Conservation (phyloP, 1,284 basidiomycete genomes). For the Anthracocystis panici-leucophaei region DNA sequence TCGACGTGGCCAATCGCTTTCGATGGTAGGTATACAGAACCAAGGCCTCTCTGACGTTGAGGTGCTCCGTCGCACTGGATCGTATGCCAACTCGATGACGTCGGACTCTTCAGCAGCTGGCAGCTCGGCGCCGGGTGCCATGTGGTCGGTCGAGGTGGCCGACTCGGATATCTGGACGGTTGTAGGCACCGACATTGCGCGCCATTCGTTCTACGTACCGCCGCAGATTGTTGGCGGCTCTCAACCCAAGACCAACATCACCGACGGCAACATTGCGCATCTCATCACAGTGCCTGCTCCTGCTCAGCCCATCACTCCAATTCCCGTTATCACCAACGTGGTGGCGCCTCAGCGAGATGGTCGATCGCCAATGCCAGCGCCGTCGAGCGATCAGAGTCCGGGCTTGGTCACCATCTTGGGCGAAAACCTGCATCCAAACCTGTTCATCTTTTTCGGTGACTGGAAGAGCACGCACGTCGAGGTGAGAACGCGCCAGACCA, state of each 20-base stretch:
- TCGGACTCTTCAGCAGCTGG: conserved; percentile 56
- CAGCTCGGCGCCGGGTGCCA: conserved; percentile 42
- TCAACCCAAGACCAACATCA: conserved; percentile 26
- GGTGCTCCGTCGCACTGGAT: conserved; percentile 44
- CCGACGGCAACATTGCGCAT: conserved; percentile 47
- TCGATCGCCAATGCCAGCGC: conserved; percentile 33
- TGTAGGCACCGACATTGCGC: conserved; percentile 77
- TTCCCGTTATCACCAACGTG: conserved; percentile 78
- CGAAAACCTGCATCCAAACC: conserved; percentile 86
- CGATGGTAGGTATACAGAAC: conserved; percentile 56
- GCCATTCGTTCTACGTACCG: conserved; percentile 70
- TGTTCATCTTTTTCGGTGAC: conserved; percentile 87
- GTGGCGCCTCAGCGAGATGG: conserved; percentile 77
- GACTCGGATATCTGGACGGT: conserved; percentile 90
- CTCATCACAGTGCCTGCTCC: conserved; percentile 65
- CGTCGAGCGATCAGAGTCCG: conserved; percentile 64
- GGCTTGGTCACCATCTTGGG: conserved; percentile 88
- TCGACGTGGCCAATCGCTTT: conserved; percentile 59
- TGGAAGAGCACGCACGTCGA: conserved; percentile 88
- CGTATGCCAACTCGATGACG: conserved; percentile 47
- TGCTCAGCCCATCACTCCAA: conserved; percentile 70
- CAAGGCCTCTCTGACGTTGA: conserved; percentile 45
- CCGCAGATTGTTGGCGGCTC: conserved; percentile 56
- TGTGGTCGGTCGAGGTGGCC: conserved; percentile 57
- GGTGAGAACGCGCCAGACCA: conserved; percentile 86